phyloP scores from a whole-genome alignment of 2,329 filamentous ascomycete species.

The Cladosporium phlei region DNA sequence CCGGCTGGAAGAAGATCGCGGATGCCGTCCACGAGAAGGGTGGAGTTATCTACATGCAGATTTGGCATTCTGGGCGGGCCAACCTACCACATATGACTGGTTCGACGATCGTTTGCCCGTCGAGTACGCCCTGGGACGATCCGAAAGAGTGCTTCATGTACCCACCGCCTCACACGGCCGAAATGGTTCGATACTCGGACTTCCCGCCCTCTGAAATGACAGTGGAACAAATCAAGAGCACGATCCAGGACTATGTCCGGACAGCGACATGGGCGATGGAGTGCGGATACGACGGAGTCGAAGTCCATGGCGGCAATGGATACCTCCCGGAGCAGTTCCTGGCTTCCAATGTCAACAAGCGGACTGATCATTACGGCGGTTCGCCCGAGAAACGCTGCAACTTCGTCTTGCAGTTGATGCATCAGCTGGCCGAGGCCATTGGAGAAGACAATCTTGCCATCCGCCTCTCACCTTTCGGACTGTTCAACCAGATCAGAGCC shows the following conservation, averaged over 20 bases:
- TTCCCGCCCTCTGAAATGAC: conserved; percentile 19
- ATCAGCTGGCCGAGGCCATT: conserved; percentile 39
- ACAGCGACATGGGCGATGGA: conserved; percentile 50
- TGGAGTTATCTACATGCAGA: conserved; percentile 43
- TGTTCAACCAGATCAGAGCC: conserved; percentile 53
- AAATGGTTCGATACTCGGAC: conserved; percentile 28
- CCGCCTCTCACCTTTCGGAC: conserved; percentile 55
- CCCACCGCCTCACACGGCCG: conserved; percentile 25
- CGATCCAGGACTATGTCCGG: conserved; percentile 39
- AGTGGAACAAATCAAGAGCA: conserved; percentile 36
- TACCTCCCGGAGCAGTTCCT: conserved; percentile 52
- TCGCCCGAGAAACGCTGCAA: conserved; percentile 47
- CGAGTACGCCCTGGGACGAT: conserved; percentile 33
- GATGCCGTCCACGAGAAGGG: conserved; percentile 50
- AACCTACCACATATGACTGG: conserved; percentile 32
- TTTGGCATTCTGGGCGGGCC: conserved; percentile 47
- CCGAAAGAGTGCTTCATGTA: conserved; percentile 21
- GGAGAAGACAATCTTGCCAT: conserved; percentile 46
- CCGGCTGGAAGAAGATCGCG: conserved; percentile 48
- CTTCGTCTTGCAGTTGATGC: conserved; percentile 54
- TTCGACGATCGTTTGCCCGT: conserved; percentile 22
- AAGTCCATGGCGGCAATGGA: conserved; percentile 48
- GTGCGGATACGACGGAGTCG: conserved; percentile 52
- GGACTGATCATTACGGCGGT: conserved; percentile 49
- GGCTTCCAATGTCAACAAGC: conserved; percentile 46